A percentile compares a stretch with the other conserved stretches of the same genome.
Evolutionary conservation across 75 land plant species (phyloP).

Genomic region (Chamaecyparis obtusa): DNA sequence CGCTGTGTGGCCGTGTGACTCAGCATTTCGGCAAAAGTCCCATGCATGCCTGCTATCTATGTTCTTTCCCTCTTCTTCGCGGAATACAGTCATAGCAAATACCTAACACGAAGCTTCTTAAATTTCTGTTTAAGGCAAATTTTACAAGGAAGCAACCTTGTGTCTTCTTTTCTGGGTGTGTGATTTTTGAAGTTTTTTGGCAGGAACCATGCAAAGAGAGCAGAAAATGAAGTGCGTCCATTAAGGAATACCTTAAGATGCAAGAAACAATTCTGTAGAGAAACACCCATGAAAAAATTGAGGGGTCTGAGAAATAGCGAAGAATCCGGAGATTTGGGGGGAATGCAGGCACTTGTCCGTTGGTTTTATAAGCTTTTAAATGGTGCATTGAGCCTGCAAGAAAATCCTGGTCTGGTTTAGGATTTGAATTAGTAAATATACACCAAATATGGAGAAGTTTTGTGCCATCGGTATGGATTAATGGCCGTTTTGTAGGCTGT

Average conservation of each 20-base stretch:
- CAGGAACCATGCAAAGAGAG: neutral
- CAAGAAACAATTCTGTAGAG: neutral
- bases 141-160: neutral
- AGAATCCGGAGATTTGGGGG: neutral
- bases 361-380: neutral
- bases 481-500: neutral
- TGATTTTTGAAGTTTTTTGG: neutral
- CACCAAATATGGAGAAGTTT: neutral
- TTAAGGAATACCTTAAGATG: neutral
- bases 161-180: neutral
- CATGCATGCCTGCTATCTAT: neutral
- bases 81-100: too few relatives aligned
- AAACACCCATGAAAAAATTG: neutral
- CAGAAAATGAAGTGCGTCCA: neutral
- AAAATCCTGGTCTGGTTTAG: too few relatives aligned
- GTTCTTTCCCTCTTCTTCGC: neutral
- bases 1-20: neutral
- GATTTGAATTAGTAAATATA: neutral
- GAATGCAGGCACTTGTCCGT: neutral
- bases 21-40: neutral
- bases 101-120: neutral
- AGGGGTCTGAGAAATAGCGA: too few relatives aligned
- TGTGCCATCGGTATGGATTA: neutral
- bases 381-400: neutral
- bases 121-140: neutral